Evolutionary conservation across 2,329 filamentous ascomycete genomes (phyloP), one percentile per base, ranked within the genome.

Genomic region (Colletotrichum limetticola): DNA sequence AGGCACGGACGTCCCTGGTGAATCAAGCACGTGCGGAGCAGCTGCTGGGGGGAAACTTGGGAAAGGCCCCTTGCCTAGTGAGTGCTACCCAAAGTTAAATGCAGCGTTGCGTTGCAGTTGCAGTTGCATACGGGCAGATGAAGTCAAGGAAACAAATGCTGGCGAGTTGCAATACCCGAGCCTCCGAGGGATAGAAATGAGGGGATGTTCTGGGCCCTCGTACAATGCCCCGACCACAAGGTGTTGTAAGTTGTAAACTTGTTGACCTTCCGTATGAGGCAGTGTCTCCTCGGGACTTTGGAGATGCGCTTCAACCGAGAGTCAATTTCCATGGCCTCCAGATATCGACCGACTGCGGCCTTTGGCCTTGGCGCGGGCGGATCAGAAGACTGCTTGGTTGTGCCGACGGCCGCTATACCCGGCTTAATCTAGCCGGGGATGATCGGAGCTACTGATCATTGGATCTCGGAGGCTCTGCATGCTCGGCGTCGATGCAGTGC

Each of bases 11-110:
- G 58, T 55, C 22, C 32, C 53, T 49, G 46, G 55, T 61, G 66
- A 70, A 60, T 37, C 60, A 65, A 49, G 66, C 70, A 70, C 66
- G 66, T 70, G 70, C 56, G 12, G 60, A 61, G 66, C 35, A 60
- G 58, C 56, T 26, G 22, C 64, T 28, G 70, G 49, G 53, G 37
- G 53, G 37, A 5, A 35, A 35, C 32, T 35, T 35, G 32, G 35
- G 35, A 42, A 16, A 28, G 53, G 30, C 22, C 26, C 66, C 66
- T 69, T 64, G 30, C 26, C 66, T 53, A 35, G 53, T 72, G 61
- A 35, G 53, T 72, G 61, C 32, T 52, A 66, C 71, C 56, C 30
- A 66, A 60, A 37, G 32, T 53, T 64, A n/a, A 70, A 49, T 61
- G 61, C 56, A 56, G 55, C 30, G 60, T 61, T 53, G 46, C 37